Conservation (phyloP, 116 monocot species). For the Trichopus zeylanicus region DNA sequence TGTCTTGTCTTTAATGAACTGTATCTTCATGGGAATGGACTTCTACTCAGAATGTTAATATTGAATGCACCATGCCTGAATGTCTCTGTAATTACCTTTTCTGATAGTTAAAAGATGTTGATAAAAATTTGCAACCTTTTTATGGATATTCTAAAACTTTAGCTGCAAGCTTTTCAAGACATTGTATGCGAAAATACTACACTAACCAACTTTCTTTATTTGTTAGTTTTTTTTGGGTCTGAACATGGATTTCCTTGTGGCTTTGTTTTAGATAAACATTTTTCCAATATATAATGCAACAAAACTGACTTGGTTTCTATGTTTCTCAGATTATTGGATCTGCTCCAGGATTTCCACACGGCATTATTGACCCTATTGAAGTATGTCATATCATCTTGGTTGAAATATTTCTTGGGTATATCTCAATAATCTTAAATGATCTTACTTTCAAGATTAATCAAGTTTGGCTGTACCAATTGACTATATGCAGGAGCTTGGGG, state of each 20-base stretch:
- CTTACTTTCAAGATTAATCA: background rate
- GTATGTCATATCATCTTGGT: constrained; percentile 34
- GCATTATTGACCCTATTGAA: constrained; percentile 95
- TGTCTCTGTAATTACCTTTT: no score
- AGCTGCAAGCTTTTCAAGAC: background rate
- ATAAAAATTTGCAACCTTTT: background rate
- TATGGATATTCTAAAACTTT: background rate
- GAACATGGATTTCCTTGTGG: background rate
- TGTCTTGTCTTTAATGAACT: background rate
- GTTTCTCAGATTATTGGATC: constrained; percentile 82
- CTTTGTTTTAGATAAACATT: background rate
- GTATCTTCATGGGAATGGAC: background rate
- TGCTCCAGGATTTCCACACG: constrained; percentile 97
- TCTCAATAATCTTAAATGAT: background rate
- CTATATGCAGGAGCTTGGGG: constrained; percentile 73
- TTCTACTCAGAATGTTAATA: background rate
- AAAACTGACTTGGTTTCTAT: background rate
- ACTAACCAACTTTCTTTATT: no score
- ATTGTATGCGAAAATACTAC: no score
- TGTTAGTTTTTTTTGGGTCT: background rate
- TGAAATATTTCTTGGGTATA: background rate
- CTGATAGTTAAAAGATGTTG: background rate
- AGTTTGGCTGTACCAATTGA: background rate
- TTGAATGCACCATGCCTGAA: no score
- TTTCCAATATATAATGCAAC: background rate